Conservation (phyloP, 345 rosid genomes). For the Trapa bicornis region DNA sequence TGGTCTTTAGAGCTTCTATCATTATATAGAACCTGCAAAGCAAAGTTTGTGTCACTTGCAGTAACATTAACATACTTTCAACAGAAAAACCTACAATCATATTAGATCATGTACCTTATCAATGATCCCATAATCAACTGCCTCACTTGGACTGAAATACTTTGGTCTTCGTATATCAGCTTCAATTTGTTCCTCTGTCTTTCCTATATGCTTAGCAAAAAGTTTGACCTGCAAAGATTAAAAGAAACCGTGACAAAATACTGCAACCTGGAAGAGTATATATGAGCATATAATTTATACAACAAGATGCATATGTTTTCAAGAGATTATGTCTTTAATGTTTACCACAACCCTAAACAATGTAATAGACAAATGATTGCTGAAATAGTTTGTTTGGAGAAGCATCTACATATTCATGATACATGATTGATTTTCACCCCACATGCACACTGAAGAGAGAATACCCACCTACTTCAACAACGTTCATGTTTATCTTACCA, state of each 20-base stretch:
- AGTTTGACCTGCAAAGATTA: slow-evolving; percentile 43
- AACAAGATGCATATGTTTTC: too few relatives aligned
- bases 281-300: too few relatives aligned
- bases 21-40: slow-evolving; percentile 59
- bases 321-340: neutral
- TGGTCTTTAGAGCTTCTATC: slow-evolving; percentile 51
- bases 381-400: neutral
- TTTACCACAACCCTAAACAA: neutral
- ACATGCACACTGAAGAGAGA: neutral
- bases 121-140: slow-evolving; percentile 83
- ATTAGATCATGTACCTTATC: slow-evolving; percentile 45
- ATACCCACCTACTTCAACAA: neutral
- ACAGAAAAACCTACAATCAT: neutral
- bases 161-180: slow-evolving; percentile 74
- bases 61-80: slow-evolving; percentile 2
- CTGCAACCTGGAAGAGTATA: neutral
- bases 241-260: neutral
- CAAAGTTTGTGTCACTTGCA: slow-evolving; percentile 1
- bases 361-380: neutral
- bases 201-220: slow-evolving; percentile 55
- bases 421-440: neutral
- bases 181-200: slow-evolving; percentile 72
- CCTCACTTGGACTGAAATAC: slow-evolving; percentile 66
- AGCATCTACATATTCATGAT: neutral
- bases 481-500: neutral